These are phyloP conservation scores for Naegleria gruberi DNA, from an alignment of 208 protist species.

Conservation along the genomic window DNA sequence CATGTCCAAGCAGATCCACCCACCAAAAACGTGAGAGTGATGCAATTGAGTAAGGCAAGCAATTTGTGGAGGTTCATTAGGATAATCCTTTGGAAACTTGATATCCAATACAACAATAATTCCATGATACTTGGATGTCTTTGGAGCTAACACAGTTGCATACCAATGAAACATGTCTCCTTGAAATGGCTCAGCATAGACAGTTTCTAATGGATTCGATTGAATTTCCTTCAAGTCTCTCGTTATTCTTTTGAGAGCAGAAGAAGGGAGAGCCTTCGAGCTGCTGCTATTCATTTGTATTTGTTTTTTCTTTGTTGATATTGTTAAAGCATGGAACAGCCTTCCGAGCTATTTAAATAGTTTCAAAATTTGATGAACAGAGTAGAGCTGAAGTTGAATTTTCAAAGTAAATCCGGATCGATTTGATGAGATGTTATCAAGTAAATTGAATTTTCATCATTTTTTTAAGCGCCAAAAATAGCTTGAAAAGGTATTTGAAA, in stretches of 20 bases:
- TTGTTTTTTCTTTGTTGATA: no score
- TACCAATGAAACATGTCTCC: not conserved
- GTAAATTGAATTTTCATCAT: no score
- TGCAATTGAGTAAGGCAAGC: constrained; percentile 20
- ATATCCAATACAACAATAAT: not conserved
- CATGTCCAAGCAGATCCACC: constrained; percentile 40
- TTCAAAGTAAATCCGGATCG: no score
- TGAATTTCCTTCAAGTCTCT: not conserved
- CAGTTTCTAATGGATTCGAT: not conserved
- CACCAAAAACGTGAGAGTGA: constrained; percentile 40
- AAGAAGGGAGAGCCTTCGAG: not conserved
- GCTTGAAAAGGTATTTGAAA: no score
- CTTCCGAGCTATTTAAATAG: no score
- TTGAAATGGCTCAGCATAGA: not conserved
- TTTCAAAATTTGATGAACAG: no score
- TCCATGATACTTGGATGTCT: not conserved
- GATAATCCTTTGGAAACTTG: constrained; percentile 42
- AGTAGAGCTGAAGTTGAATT: no score
- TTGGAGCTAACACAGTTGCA: not conserved
- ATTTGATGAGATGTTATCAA: no score
- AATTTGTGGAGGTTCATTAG: constrained; percentile 30
- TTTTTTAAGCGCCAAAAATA: no score
- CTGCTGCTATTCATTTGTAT: no score
- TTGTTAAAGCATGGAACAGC: no score
- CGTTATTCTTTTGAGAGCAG: not conserved